A percentile compares a stretch with the other conserved stretches of the same genome.
These are phyloP conservation scores for Salix dunnii DNA, from an alignment of 345 rosid genomes.

Conservation along the genomic window DNA sequence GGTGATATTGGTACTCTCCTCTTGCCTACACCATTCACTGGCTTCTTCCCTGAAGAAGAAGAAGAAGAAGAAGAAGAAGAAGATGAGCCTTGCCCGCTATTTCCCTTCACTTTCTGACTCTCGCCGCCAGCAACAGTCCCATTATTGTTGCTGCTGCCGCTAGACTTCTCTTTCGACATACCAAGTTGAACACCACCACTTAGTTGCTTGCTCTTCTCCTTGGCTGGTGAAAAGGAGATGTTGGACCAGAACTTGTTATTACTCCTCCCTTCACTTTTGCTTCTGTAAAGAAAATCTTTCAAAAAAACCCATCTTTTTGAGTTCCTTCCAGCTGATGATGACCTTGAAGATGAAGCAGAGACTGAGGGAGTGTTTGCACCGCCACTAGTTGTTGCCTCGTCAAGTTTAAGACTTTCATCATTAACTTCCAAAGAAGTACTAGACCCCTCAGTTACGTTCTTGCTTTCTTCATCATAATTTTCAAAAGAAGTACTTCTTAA, in stretches of 20 bases:
- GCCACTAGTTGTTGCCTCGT: slow-evolving; percentile 31
- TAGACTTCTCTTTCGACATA: slow-evolving; percentile 23
- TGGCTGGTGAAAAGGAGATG: slow-evolving; percentile 51
- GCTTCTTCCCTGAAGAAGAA: slow-evolving; percentile 32
- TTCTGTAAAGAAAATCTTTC: slow-evolving; percentile 77
- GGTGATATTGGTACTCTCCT: slow-evolving; percentile 72
- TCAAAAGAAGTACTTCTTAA: slow-evolving; percentile 40
- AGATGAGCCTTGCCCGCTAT: slow-evolving; percentile 11
- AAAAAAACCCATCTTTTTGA: slow-evolving; percentile 90
- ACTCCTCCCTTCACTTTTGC: slow-evolving; percentile 89
- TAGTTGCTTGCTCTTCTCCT: slow-evolving; percentile 41
- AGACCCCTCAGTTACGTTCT: background rate
- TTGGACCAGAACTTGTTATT: slow-evolving; percentile 56
- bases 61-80: background rate
- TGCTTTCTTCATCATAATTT: slow-evolving; percentile 17
- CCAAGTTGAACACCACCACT: background rate
- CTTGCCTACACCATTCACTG: slow-evolving; percentile 54
- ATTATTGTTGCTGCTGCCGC: background rate
- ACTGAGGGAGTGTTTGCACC: slow-evolving; percentile 37
- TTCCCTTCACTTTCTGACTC: slow-evolving; percentile 17
- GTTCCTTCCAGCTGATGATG: slow-evolving; percentile 87
- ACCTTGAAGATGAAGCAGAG: slow-evolving; percentile 76
- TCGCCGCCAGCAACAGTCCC: slow-evolving; percentile 13
- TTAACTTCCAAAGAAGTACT: slow-evolving; percentile 9
- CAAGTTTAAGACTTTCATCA: slow-evolving; percentile 1